Evolutionary conservation across 2,329 filamentous ascomycete genomes (phyloP), one percentile per base, ranked within the genome.

Genomic region (Echinosphaeria canescens): DNA sequence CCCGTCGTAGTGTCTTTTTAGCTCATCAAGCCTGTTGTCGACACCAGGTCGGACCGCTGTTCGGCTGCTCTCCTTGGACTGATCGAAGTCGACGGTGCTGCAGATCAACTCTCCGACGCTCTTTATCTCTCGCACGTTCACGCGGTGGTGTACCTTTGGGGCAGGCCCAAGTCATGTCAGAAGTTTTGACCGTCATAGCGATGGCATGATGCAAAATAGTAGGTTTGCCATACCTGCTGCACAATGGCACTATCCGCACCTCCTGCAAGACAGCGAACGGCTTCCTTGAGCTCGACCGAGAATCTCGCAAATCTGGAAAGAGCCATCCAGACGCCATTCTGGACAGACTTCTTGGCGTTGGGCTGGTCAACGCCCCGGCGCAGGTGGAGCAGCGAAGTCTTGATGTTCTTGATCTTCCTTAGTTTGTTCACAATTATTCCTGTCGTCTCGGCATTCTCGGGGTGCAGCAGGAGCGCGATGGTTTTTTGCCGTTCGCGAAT

Each of bases 71-170:
- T 71, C 59, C 29, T 68, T 67, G 0, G 80, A 85, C 31, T 68
- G 61, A 17, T 82, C 64, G 37, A 93, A 84, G 42, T 93, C 81
- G 26, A 92, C 63, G 10, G 71, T 75, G 28, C 72, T 63, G 23
- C 66, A 64, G 27, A 95, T 75, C 30, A 69, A 55, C 28, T 68
- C 61, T 5, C 80, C 80, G 19, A 91, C 54, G 22, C n/a, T n/a
- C n/a, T n/a, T n/a, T n/a, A n/a, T n/a, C n/a, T n/a, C n/a, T n/a
- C n/a, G n/a, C n/a, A n/a, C n/a, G n/a, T n/a, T n/a, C n/a, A n/a
- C n/a, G n/a, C n/a, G n/a, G n/a, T n/a, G n/a, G n/a, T n/a, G n/a
- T n/a, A n/a, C n/a, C n/a, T n/a, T n/a, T n/a, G n/a, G n/a, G n/a
- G n/a, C n/a, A n/a, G n/a, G n/a, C n/a, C n/a, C n/a, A n/a, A n/a